Conservation (phyloP, 768 basidiomycete species). For the Auriscalpium microsporum region DNA sequence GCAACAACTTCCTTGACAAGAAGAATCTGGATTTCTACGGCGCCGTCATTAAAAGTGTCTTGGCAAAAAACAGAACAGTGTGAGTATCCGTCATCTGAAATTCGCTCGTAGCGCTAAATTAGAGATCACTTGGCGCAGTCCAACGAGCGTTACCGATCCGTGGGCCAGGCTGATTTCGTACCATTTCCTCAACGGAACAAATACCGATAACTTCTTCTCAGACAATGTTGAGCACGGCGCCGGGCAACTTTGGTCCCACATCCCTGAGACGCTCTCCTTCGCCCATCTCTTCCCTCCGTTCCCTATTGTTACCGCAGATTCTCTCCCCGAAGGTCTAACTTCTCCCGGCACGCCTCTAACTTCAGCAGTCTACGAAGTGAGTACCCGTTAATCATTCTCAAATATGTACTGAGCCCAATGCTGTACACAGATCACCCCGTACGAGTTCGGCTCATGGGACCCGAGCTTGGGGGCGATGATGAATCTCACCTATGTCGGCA, state of each 20-base stretch:
- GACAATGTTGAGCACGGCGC: constrained; percentile 54
- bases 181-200: constrained; percentile 66
- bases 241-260: constrained; percentile 60
- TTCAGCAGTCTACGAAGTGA: constrained; percentile 52
- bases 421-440: constrained; percentile 40
- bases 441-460: constrained; percentile 70
- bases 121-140: constrained; percentile 25
- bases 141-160: constrained; percentile 57
- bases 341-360: constrained; percentile 28
- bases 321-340: constrained; percentile 38
- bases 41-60: constrained; percentile 44
- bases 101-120: no score
- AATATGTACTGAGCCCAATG: background rate
- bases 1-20: constrained; percentile 34
- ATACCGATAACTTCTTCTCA: constrained; percentile 48
- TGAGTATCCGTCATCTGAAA: constrained; percentile 22
- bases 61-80: constrained; percentile 50
- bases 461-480: constrained; percentile 61
- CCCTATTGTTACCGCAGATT: constrained; percentile 57
- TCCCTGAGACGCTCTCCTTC: constrained; percentile 44
- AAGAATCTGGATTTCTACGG: constrained; percentile 46
- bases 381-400: constrained; percentile 1
- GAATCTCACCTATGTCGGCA: constrained; percentile 57
- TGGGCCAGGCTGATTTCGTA: constrained; percentile 61
- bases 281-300: constrained; percentile 46